Evolutionary conservation across 768 basidiomycete species (phyloP).

Genomic region (Dacryopinax primogenitus): DNA sequence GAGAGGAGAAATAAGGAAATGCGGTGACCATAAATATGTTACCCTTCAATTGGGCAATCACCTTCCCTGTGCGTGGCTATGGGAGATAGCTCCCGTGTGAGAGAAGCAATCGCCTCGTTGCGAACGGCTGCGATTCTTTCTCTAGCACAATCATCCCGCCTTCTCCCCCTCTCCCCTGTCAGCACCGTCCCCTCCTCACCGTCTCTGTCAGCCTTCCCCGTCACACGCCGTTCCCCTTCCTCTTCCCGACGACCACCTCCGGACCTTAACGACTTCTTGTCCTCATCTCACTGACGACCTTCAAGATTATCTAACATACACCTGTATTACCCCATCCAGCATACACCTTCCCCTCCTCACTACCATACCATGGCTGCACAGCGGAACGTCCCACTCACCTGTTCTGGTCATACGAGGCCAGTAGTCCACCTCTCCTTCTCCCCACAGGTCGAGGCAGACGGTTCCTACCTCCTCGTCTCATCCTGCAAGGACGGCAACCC

Average conservation of each 20-base stretch:
- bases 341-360: not conserved
- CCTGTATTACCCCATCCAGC: not conserved
- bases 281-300: too few relatives aligned
- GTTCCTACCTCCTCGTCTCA: conserved; percentile 79
- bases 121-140: too few relatives aligned
- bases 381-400: conserved; percentile 13
- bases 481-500: conserved; percentile 99
- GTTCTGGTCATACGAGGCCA: conserved; percentile 34
- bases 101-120: too few relatives aligned
- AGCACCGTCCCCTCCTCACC: too few relatives aligned
- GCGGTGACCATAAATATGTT: too few relatives aligned
- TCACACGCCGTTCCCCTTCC: too few relatives aligned
- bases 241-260: too few relatives aligned
- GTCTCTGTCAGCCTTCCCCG: too few relatives aligned
- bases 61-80: not conserved
- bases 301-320: too few relatives aligned
- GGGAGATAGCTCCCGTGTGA: not conserved
- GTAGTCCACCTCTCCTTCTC: conserved; percentile 94
- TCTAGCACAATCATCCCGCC: too few relatives aligned
- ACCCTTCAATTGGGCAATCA: not conserved
- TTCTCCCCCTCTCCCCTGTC: too few relatives aligned
- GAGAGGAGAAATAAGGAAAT: not conserved
- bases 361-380: not conserved
- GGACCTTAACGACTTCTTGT: too few relatives aligned
- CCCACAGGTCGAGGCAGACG: conserved; percentile 59